phyloP scores from a whole-genome alignment of 2,329 filamentous ascomycete species.

The Talaromyces islandicus region DNA sequence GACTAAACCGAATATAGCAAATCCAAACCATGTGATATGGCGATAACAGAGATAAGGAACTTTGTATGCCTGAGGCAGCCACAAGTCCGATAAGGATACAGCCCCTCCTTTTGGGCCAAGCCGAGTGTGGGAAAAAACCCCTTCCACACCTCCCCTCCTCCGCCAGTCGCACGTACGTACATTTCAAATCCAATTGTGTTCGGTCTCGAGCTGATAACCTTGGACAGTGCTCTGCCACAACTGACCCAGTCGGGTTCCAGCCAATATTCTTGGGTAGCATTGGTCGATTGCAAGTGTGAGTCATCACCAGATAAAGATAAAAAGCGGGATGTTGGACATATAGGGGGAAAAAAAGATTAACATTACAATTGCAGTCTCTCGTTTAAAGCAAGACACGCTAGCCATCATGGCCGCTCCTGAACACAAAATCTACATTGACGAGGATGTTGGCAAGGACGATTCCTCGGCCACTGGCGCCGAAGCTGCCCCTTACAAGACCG shows the following conservation, averaged over 20 bases:
- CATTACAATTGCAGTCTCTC: background rate
- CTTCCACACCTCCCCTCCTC: background rate
- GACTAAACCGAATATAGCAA: background rate
- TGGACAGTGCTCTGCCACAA: background rate
- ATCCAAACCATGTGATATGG: background rate
- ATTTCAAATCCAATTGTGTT: background rate
- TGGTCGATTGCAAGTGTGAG: background rate
- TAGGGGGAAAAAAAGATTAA: background rate
- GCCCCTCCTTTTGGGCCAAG: background rate
- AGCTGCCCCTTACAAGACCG: constrained; percentile 71
- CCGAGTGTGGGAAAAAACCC: background rate
- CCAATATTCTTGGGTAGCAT: background rate
- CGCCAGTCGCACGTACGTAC: background rate
- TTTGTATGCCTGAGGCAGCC: background rate
- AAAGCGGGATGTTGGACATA: background rate
- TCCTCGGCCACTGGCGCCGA: constrained; percentile 61
- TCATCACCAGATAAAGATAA: background rate
- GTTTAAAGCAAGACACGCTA: background rate
- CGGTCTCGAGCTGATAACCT: background rate
- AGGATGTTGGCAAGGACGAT: constrained; percentile 70
- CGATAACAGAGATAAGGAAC: background rate
- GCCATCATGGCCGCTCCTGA: constrained; percentile 30
- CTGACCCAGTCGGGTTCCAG: background rate
- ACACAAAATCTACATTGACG: constrained; percentile 60
- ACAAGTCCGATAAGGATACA: background rate